phyloP scores from a whole-genome alignment of 2,329 filamentous ascomycete species.

The Diaporthe sp. region DNA sequence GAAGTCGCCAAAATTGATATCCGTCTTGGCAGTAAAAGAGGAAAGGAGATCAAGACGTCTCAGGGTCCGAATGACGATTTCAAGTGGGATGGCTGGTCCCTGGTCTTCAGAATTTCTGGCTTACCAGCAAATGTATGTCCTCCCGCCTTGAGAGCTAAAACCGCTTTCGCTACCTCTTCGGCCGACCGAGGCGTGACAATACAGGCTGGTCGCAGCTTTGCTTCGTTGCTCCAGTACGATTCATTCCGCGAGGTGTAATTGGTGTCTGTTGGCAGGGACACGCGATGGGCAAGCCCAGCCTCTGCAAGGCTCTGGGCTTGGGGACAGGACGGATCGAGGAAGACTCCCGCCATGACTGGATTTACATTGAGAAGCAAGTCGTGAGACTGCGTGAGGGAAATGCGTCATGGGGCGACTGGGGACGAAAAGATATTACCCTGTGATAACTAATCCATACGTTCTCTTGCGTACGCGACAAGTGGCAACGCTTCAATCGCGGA shows the following conservation, averaged over 20 bases:
- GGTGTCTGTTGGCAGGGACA: background rate
- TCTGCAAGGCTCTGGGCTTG: background rate
- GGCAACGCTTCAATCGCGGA: too few species aligned
- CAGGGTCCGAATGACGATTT: too few species aligned
- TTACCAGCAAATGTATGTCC: background rate
- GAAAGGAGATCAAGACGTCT: background rate
- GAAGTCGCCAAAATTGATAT: too few species aligned
- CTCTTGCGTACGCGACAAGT: background rate
- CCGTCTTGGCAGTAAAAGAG: background rate
- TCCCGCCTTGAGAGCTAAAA: background rate
- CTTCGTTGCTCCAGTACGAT: background rate
- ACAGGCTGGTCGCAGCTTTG: background rate
- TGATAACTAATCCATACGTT: background rate
- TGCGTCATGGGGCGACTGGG: too few species aligned
- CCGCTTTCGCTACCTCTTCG: background rate
- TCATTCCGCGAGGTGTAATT: slow-evolving; percentile 1
- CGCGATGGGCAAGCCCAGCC: slow-evolving; percentile 1
- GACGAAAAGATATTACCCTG: background rate
- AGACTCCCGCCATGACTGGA: background rate
- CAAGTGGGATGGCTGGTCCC: background rate
- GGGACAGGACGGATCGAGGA: background rate
- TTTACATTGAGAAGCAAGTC: background rate
- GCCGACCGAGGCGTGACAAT: slow-evolving; percentile 10
- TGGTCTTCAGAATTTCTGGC: background rate
- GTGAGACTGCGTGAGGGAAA: background rate